These are phyloP conservation scores for Cryptosporidium sp. DNA, from an alignment of 169 alveolate species.

Conservation along the genomic window DNA sequence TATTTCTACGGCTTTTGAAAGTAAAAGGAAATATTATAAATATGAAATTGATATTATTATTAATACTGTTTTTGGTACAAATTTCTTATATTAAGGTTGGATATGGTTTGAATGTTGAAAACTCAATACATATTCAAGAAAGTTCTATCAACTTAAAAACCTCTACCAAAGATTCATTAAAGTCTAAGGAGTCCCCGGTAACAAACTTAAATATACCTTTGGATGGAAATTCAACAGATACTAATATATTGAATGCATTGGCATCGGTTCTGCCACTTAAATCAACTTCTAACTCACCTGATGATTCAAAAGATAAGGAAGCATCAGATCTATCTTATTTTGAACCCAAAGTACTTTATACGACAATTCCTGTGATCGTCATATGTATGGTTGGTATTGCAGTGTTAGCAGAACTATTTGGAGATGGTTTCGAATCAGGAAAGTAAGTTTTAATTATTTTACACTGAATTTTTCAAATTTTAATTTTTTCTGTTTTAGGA, in stretches of 20 bases:
- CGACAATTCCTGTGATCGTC: constrained; percentile 50
- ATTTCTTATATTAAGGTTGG: constrained; percentile 27
- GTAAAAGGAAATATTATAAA: not conserved
- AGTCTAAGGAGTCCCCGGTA: constrained; percentile 13
- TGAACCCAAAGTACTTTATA: constrained; percentile 67
- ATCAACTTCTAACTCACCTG: not conserved
- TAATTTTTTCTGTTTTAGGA: constrained; percentile 29
- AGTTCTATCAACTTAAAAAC: not conserved
- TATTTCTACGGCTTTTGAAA: not conserved
- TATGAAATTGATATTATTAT: constrained; percentile 9
- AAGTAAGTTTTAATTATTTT: constrained; percentile 45
- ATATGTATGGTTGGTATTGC: constrained; percentile 66
- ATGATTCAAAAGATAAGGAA: not conserved
- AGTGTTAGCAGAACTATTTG: constrained; percentile 54
- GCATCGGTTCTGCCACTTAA: constrained; percentile 35
- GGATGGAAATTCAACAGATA: constrained; percentile 32
- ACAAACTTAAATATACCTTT: constrained; percentile 10
- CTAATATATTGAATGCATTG: constrained; percentile 3
- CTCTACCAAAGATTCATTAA: constrained; percentile 22
- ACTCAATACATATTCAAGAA: constrained; percentile 4
- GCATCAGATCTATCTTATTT: constrained; percentile 52
- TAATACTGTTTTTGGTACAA: constrained; percentile 21
- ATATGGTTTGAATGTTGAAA: constrained; percentile 53
- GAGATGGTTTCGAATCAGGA: constrained; percentile 68
- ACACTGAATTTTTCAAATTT: not conserved